Percentiles rank a stretch among this genome's conserved stretches.
These are phyloP conservation scores for Auriscalpium vulgare DNA, from an alignment of 768 basidiomycete genomes.

Conservation along the genomic window DNA sequence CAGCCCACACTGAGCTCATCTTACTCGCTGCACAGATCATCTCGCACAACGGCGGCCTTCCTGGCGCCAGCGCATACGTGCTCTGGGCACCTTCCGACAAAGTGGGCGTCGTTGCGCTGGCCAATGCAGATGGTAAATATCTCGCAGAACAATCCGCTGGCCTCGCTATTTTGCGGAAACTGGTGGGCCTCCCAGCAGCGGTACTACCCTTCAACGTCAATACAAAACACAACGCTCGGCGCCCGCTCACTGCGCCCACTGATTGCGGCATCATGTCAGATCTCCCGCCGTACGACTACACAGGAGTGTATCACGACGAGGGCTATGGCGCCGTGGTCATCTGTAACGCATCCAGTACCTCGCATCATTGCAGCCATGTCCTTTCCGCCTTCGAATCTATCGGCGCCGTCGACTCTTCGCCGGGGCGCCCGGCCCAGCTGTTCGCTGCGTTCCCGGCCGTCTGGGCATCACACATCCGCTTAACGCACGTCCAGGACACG, in stretches of 20 bases:
- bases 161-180: not conserved
- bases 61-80: constrained; percentile 26
- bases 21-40: constrained; percentile 22
- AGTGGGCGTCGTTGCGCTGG: constrained; percentile 25
- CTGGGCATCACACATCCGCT: not conserved
- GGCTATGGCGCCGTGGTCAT: constrained; percentile 1
- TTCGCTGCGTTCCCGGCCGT: not conserved
- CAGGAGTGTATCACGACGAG: not conserved
- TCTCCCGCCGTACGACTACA: not conserved
- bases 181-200: not conserved
- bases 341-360: constrained; percentile 1
- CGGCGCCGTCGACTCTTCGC: not conserved
- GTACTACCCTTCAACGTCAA: no score
- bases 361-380: constrained; percentile 1
- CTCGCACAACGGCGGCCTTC: constrained; percentile 26
- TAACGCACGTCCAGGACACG: not conserved
- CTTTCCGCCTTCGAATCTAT: not conserved
- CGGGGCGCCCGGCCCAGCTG: not conserved
- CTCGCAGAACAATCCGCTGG: not conserved
- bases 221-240: not conserved
- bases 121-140: constrained; percentile 15
- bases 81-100: constrained; percentile 28
- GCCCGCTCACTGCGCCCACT: not conserved
- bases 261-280: not conserved
- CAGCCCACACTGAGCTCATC: no score